Conservation (phyloP, 495 filamentous ascomycete genomes). For the Penicillium mononematosum region DNA sequence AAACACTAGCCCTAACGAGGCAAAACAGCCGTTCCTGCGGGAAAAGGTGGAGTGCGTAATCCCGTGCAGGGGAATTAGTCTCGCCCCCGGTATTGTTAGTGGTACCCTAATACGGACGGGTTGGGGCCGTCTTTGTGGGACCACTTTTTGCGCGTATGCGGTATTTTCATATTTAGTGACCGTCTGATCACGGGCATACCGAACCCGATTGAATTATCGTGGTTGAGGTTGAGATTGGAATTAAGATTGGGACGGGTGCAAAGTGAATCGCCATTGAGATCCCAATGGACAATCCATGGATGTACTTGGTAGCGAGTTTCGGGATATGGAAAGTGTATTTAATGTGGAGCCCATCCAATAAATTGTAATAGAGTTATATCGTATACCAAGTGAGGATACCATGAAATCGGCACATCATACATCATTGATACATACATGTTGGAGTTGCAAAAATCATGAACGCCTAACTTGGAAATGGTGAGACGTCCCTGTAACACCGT, state of each 20-base stretch:
- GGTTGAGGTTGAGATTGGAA: neutral
- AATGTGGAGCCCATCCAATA: neutral
- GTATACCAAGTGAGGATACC: neutral
- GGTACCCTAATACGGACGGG: no score
- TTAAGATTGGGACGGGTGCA: slow-evolving; percentile 3
- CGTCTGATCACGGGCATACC: neutral
- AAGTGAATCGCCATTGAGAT: neutral
- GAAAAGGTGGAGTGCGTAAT: neutral
- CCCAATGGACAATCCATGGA: neutral
- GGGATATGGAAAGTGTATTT: neutral
- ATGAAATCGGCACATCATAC: neutral
- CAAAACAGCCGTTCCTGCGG: neutral
- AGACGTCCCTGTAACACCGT: slow-evolving; percentile 14
- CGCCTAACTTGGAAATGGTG: neutral
- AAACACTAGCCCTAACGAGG: neutral
- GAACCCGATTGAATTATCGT: neutral
- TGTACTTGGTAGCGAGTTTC: neutral
- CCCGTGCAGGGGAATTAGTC: neutral
- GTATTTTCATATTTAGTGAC: no score
- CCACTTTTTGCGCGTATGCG: no score
- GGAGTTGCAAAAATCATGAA: no score
- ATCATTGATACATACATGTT: neutral
- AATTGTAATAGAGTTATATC: neutral
- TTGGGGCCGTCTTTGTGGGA: no score
- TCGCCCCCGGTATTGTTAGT: neutral